Conservation (phyloP, 2,329 filamentous ascomycete species). For the Fusarium pseudonygamai region DNA sequence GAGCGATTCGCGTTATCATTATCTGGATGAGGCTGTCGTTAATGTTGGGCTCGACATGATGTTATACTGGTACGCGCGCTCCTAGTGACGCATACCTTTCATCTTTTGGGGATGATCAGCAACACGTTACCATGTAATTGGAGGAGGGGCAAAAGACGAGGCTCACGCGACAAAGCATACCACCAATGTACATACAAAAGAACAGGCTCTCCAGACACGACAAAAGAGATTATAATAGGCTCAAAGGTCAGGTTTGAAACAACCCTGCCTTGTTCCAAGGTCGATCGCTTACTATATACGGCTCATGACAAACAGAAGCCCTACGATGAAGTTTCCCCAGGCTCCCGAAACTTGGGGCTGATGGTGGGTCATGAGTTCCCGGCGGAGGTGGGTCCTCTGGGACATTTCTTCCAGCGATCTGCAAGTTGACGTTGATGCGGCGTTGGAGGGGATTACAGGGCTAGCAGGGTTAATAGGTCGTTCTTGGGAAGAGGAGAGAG, state of each 20-base stretch:
- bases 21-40: constrained; percentile 8
- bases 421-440: constrained; percentile 25
- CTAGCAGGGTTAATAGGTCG: background rate
- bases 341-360: constrained; percentile 26
- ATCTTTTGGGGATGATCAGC: constrained; percentile 34
- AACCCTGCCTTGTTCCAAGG: constrained; percentile 17
- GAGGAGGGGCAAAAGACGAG: constrained; percentile 23
- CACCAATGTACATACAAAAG: constrained; percentile 15
- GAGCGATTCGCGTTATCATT: background rate
- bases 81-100: constrained; percentile 36
- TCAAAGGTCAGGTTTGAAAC: background rate
- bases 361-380: constrained; percentile 30
- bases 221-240: background rate
- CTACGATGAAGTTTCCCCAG: no score
- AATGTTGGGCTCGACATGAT: constrained; percentile 18
- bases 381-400: constrained; percentile 18
- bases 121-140: constrained; percentile 22
- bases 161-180: constrained; percentile 30
- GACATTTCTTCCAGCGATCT: constrained; percentile 28
- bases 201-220: background rate
- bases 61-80: constrained; percentile 17
- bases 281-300: background rate
- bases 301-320: constrained; percentile 5
- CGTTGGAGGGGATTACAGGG: background rate
- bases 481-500: no score